A percentile compares a stretch with the other conserved stretches of the same genome.
Evolutionary conservation across 2,329 filamentous ascomycete genomes (phyloP).

Genomic region (Basipetospora chlamydospora): DNA sequence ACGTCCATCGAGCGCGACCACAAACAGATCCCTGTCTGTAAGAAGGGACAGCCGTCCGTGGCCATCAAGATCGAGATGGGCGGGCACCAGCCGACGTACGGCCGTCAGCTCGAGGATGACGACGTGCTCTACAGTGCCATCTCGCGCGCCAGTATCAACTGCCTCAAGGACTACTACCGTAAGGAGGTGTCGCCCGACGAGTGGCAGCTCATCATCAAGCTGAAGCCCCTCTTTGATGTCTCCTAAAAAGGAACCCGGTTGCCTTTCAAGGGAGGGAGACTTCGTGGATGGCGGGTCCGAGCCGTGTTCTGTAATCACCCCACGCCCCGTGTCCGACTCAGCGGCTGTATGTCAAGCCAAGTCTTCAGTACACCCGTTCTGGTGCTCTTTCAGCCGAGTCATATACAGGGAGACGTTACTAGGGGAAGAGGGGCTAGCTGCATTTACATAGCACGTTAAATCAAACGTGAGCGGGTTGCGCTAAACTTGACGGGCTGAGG

Average conservation of each 20-base stretch:
- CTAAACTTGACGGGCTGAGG: too few relatives aligned
- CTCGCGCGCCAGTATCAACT: conserved; percentile 79
- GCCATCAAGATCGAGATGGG: conserved; percentile 96
- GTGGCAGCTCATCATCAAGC: conserved; percentile 86
- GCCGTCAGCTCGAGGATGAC: conserved; percentile 84
- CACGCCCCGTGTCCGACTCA: too few relatives aligned
- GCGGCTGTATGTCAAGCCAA: too few relatives aligned
- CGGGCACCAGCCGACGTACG: conserved; percentile 81
- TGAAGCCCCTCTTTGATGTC: conserved; percentile 91
- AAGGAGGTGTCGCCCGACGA: conserved; percentile 80
- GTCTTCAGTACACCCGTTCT: too few relatives aligned
- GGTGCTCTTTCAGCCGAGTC: too few relatives aligned
- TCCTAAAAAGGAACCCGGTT: conserved; percentile 37
- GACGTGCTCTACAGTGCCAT: conserved; percentile 81
- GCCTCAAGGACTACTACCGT: conserved; percentile 89
- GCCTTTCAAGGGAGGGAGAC: too few relatives aligned
- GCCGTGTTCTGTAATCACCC: too few relatives aligned
- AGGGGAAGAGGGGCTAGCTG: too few relatives aligned
- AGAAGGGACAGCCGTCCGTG: conserved; percentile 93
- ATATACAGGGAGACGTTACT: too few relatives aligned
- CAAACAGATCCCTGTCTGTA: conserved; percentile 83
- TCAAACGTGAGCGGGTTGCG: too few relatives aligned
- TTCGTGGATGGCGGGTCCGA: too few relatives aligned
- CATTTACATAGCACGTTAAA: too few relatives aligned
- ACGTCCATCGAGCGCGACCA: conserved; percentile 94